phyloP scores from a whole-genome alignment of 441 rosid species.

The Euphorbia neoarborescens region DNA sequence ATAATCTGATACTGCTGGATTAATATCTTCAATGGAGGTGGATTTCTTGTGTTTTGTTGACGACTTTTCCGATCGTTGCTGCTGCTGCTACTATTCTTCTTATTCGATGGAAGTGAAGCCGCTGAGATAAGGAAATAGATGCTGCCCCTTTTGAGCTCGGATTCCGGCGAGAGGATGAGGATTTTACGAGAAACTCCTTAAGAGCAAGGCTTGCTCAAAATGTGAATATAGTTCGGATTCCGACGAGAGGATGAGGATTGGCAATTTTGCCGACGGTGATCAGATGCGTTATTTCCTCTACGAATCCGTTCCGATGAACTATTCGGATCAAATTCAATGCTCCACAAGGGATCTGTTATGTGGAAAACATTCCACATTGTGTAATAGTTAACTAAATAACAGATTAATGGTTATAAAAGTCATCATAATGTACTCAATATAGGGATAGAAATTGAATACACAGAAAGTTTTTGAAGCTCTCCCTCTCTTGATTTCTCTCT shows the following conservation, averaged over 20 bases:
- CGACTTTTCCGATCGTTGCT: conserved; percentile 17
- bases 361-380: no score
- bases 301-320: conserved; percentile 76
- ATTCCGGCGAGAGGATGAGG: conserved; percentile 68
- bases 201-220: conserved; percentile 68
- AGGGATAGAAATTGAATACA: no score
- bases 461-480: no score
- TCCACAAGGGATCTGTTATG: conserved; percentile 90
- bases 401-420: no score
- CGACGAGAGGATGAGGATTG: conserved; percentile 68
- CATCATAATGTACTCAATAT: no score
- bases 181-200: conserved; percentile 67
- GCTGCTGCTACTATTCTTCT: conserved; percentile 20
- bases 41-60: conserved; percentile 20
- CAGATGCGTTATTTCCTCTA: conserved; percentile 65
- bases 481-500: no score
- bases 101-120: conserved; percentile 48
- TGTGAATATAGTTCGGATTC: no score
- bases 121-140: conserved; percentile 74
- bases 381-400: no score
- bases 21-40: neutral
- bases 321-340: conserved; percentile 85
- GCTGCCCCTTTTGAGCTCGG: conserved; percentile 79
- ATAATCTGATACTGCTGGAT: conserved; percentile 15
- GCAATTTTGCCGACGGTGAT: conserved; percentile 74